phyloP scores from a whole-genome alignment of 2,329 filamentous ascomycete species.

The Colletotrichum coccodes region DNA sequence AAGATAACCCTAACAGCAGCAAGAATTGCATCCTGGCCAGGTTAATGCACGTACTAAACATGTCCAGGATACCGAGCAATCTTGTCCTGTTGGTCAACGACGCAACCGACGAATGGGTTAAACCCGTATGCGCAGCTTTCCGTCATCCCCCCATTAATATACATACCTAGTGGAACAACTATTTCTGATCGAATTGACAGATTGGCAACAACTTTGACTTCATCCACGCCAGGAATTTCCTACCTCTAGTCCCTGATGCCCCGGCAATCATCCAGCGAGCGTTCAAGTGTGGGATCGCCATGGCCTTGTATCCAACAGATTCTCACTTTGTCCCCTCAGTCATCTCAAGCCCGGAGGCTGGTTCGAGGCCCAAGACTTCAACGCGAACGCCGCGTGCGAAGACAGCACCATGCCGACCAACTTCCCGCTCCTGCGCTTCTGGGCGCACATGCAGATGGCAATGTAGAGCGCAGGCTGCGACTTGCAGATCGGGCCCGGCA shows the following conservation, averaged over 20 bases:
- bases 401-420: slow-evolving; percentile 43
- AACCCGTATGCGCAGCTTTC: no score
- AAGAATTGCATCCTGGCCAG: no score
- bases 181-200: background rate
- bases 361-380: slow-evolving; percentile 57
- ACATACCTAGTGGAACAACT: no score
- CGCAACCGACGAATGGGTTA: background rate
- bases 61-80: background rate
- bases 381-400: slow-evolving; percentile 48
- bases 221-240: background rate
- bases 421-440: background rate
- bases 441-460: background rate
- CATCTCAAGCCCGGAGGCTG: slow-evolving; percentile 53
- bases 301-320: no score
- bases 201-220: background rate
- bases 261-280: background rate
- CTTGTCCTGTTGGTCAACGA: background rate
- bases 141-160: no score
- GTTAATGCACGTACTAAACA: background rate
- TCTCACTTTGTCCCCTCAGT: no score
- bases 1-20: no score
- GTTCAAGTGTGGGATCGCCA: background rate
- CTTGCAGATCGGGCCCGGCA: background rate
- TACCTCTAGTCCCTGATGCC: background rate
- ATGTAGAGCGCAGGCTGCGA: background rate